Base-by-base conservation (phyloP, 345 rosid species). In the Citrus hindsii region DNA sequence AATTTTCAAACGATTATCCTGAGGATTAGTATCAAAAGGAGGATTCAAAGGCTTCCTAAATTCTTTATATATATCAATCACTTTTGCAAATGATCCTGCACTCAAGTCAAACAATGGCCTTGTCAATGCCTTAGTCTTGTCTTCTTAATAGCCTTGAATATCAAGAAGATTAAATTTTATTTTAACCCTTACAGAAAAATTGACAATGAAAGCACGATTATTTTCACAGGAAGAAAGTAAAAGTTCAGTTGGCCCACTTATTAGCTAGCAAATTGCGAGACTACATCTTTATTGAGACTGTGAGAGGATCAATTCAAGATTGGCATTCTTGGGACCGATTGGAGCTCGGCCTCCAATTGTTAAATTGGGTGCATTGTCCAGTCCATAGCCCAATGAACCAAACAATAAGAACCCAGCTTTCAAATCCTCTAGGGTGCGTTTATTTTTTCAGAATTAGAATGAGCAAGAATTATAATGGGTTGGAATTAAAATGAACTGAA, bases 161-260 rank as follows among this genome's bases (percentile, higher is more conserved):
- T 51, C 65, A n/a, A 53, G 33, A 30, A 35, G 4, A 53, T 71
- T 40, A n/a, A 71, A 53, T 30, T 32, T 28, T 4, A 22, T 71
- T 12, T 40, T 3, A 42, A 42, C 48, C 3, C 48, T 42, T 42
- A 42, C 13, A 10, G 18, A 8, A 30, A 77, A 33, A 5, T 2
- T 33, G 46, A 35, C 27, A 3, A 25, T 46, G 30, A 69, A 69
- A 42, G 18, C 7, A 48, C 51, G 24, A 68, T 32, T 10, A 10
- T 42, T 10, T 42, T 12, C 14, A 42, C 48, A 0, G 16, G 48
- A 12, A 10, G 4, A 37, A 63, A 37, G 16, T 42, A 42, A 7
- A 35, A 91, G 94, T 91, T 91, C 83, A 92, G 66, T 79, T 96
- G 98, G 25, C 97, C 98, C 53, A 96, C 92, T 85, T 96, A 94